Base-by-base conservation (phyloP, 2,329 filamentous ascomycete genomes). In the Ophiostoma sp. region DNA sequence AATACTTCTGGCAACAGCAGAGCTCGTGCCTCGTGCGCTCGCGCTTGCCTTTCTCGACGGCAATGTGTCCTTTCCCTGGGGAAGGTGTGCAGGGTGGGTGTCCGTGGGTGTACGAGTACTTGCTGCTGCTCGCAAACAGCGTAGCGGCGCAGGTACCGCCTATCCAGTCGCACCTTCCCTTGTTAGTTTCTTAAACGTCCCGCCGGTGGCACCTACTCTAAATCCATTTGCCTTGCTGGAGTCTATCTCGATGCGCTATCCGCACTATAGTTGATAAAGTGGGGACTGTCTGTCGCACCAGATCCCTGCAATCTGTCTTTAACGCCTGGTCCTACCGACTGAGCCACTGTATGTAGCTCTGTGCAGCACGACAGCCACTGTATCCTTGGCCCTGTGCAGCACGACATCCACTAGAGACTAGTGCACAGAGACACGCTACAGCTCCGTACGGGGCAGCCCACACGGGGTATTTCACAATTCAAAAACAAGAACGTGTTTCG, bases 301-400 rank as follows among this genome's bases (percentile, higher is more conserved):
- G 55, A 60, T 60, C 55, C 55, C 55, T 60, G 55, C 27, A 60
- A 60, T 60, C 55, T 60, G 55, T 60, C 55, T 60, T 60, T 60
- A 38, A n/a, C n/a, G 11, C n/a, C 9, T 7, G 7, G 14, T 49
- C 18, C 16, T 16, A 55, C n/a, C n/a, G 49, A 55, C 49, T 55
- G 7, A 47, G 45, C 45, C 45, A 47, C 45, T 47, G 2, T 45
- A 12, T 27, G 1, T 27, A 27, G 27, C 27, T 27, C 27, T 27
- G 27, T 27, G 27, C 27, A 27, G 27, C 11, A 47, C 12, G n/a
- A 16, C 14, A 47, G 45, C 45, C 45, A 47, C 45, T 47, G 14
- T 45, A 12, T 27, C 27, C 27, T 27, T 27, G 27, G 27, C 27
- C 27, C 27, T 27, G 27, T 27, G 27, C 27, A 27, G 27, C 11